Conservation (phyloP, 768 basidiomycete genomes). For the Pulveroboletus ravenelii region DNA sequence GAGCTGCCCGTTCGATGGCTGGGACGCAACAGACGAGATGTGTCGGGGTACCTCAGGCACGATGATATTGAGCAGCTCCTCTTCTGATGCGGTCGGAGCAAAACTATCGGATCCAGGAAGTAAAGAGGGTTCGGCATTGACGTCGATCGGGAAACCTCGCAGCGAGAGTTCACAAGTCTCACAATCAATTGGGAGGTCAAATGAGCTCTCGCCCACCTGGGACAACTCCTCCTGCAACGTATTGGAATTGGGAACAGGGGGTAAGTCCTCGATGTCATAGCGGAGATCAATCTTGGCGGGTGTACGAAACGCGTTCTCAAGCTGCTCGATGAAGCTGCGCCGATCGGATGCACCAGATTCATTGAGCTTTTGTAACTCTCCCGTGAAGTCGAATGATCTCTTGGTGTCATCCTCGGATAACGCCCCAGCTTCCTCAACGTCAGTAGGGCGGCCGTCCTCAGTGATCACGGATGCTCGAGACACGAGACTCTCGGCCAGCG, state of each 20-base stretch:
- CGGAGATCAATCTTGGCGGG: slow-evolving; percentile 64
- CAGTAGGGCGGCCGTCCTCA: slow-evolving; percentile 38
- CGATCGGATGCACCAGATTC: slow-evolving; percentile 67
- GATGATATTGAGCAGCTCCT: slow-evolving; percentile 24
- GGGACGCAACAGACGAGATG: slow-evolving; percentile 35
- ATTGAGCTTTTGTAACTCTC: slow-evolving; percentile 64
- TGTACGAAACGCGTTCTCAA: slow-evolving; percentile 75
- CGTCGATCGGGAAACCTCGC: slow-evolving; percentile 20
- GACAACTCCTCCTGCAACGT: slow-evolving; percentile 27
- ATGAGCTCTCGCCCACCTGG: slow-evolving; percentile 19
- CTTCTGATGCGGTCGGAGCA: slow-evolving; percentile 30
- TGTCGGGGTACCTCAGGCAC: slow-evolving; percentile 18
- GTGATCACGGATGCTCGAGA: slow-evolving; percentile 45
- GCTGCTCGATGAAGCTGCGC: slow-evolving; percentile 74
- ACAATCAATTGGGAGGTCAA: slow-evolving; percentile 11
- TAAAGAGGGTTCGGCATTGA: slow-evolving; percentile 34
- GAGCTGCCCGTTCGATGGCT: slow-evolving; percentile 60
- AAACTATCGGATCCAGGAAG: slow-evolving; percentile 35
- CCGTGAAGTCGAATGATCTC: slow-evolving; percentile 81
- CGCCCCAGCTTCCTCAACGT: slow-evolving; percentile 37
- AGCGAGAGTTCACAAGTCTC: slow-evolving; percentile 16
- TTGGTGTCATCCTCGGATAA: slow-evolving; percentile 66
- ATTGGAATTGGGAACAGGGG: slow-evolving; percentile 52
- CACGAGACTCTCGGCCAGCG: slow-evolving; percentile 30
- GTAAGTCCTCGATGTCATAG: slow-evolving; percentile 44